Evolutionary conservation across 352 stramenopile species (phyloP).

Genomic region (Hyaloperonospora brassicae): DNA sequence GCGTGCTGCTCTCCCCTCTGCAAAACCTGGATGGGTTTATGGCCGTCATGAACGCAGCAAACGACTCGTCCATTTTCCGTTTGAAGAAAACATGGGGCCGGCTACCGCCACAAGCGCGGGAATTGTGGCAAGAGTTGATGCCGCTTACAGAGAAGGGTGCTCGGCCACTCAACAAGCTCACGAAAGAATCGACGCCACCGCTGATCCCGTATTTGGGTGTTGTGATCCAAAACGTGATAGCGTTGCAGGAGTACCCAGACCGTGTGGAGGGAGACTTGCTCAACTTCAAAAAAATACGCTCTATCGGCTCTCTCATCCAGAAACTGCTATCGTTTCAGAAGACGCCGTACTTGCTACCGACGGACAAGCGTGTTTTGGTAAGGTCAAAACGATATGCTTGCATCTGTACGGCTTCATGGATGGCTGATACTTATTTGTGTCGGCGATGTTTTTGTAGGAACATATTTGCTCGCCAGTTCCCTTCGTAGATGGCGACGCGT

Average conservation of each 20-base stretch:
- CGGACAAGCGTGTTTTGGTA: constrained; percentile 78
- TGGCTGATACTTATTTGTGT: constrained; percentile 3
- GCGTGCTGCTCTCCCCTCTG: constrained; percentile 58
- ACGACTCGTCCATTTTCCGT: constrained; percentile 81
- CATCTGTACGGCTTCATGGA: neutral
- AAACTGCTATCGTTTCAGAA: constrained; percentile 59
- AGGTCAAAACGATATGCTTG: constrained; percentile 4
- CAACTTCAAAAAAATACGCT: constrained; percentile 86
- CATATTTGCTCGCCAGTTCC: constrained; percentile 64
- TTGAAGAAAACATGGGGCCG: constrained; percentile 83
- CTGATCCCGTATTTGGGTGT: constrained; percentile 80
- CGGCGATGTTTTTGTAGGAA: constrained; percentile 32
- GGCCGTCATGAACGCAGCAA: constrained; percentile 86
- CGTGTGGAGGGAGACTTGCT: constrained; percentile 65
- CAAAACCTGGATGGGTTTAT: constrained; percentile 87
- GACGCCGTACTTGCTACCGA: constrained; percentile 69
- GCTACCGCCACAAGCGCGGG: constrained; percentile 52
- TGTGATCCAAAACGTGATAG: constrained; percentile 82
- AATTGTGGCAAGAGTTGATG: constrained; percentile 80
- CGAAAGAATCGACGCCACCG: constrained; percentile 55
- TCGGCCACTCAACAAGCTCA: constrained; percentile 69
- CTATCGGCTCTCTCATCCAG: constrained; percentile 53
- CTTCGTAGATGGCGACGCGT: constrained; percentile 57
- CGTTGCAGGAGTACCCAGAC: constrained; percentile 77
- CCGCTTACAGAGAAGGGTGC: constrained; percentile 78